Evolutionary conservation across 148 eudicot genomes (phyloP).

Genomic region (Euryodendron excelsum): DNA sequence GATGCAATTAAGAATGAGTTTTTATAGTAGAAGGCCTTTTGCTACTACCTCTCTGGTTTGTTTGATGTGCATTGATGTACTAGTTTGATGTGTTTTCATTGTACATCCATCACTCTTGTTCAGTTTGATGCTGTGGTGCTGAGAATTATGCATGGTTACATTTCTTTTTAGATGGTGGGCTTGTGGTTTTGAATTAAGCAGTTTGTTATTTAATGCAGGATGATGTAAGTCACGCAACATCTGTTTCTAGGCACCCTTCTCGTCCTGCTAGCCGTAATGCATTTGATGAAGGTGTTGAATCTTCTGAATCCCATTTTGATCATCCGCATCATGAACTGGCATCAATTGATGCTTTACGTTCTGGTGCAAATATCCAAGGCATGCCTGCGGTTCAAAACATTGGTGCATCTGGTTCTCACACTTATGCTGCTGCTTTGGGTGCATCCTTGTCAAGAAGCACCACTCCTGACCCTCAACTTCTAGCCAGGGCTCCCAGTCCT

Average conservation of each 20-base stretch:
- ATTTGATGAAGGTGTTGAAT: slow-evolving; percentile 40
- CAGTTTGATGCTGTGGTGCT: slow-evolving; percentile 1
- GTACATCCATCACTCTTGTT: background rate
- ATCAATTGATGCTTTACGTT: slow-evolving; percentile 38
- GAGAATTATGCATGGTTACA: background rate
- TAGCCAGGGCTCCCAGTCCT: slow-evolving; percentile 72
- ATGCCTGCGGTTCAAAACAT: slow-evolving; percentile 30
- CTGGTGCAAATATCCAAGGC: slow-evolving; percentile 37
- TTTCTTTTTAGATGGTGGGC: background rate
- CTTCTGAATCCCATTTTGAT: slow-evolving; percentile 50
- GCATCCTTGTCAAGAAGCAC: slow-evolving; percentile 71
- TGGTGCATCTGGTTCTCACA: slow-evolving; percentile 45
- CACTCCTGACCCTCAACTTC: slow-evolving; percentile 67
- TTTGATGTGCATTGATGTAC: background rate
- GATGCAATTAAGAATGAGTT: no score
- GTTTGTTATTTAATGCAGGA: slow-evolving; percentile 42
- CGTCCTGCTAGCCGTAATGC: slow-evolving; percentile 65
- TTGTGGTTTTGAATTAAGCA: background rate
- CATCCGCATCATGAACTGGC: slow-evolving; percentile 47
- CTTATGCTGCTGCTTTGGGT: slow-evolving; percentile 78
- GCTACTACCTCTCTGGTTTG: slow-evolving; percentile 2
- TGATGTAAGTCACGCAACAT: slow-evolving; percentile 47
- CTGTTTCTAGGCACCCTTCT: slow-evolving; percentile 53
- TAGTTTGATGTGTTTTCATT: background rate
- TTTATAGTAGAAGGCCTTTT: no score